Base-by-base conservation (phyloP, 1,284 basidiomycete species). In the Abortiporus biennis region DNA sequence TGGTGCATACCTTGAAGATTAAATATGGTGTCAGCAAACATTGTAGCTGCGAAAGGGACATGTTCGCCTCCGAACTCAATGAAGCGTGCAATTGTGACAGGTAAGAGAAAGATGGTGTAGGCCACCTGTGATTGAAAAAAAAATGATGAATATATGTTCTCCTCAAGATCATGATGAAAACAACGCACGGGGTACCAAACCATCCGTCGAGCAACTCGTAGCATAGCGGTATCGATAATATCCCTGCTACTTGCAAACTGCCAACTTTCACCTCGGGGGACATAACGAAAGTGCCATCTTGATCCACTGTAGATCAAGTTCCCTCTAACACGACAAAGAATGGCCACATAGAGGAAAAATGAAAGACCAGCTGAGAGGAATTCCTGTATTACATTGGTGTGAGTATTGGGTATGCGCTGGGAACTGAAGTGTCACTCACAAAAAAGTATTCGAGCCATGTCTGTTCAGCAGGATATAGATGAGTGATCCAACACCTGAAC, bases 401-500 rank as follows among this genome's bases (percentile, higher is more conserved):
- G n/a, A n/a, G 21, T 36, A n/a, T 15, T 31, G 24, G 33, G 12
- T n/a, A 29, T 29, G 27, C 27, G 8, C n/a, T 29, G 27, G 8
- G n/a, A 29, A n/a, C 13, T 11, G 9, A 23, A 15, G 34, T n/a
- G n/a, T n/a, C 29, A 57, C 68, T 42, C 36, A 73, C 72, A 21
- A 72, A 62, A 54, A 73, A 67, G 48, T 74, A 75, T 49, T 74
- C 72, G 22, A 74, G 47, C 38, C 61, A 64, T 13, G 60, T 58
- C 43, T 67, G 70, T 35, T 65, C 67, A 12, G 41, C 23, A 4
- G 65, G 63, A 50, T 76, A 76, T 5, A 52, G 49, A 6, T 56
- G 43, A 4, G 71, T 70, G 21, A 76, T 72, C 69, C 71, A 73
- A 45, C 71, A 73, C 67, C 71, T 64, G 23, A 6, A 13, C 31